These are phyloP conservation scores for Camelina hispida DNA, from an alignment of 345 rosid genomes.

Conservation along the genomic window DNA sequence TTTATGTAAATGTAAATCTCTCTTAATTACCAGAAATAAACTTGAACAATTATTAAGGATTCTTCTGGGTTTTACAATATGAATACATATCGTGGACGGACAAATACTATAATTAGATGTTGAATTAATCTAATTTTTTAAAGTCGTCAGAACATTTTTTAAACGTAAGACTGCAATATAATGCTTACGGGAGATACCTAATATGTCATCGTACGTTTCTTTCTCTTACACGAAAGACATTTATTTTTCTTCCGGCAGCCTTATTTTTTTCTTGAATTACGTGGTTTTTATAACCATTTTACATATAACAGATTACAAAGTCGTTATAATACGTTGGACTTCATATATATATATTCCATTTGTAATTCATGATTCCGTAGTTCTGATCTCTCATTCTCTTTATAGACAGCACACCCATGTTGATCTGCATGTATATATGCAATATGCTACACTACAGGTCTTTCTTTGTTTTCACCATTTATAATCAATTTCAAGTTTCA, in stretches of 20 bases:
- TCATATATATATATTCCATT: background rate
- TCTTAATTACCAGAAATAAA: background rate
- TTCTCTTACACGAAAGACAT: constrained; percentile 7
- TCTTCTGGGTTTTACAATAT: too few relatives aligned
- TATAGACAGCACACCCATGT: too few relatives aligned
- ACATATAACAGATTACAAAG: background rate
- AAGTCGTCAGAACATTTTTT: constrained; percentile 4
- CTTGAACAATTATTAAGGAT: background rate
- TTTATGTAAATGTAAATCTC: background rate
- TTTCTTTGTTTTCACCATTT: too few relatives aligned
- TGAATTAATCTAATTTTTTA: constrained; percentile 9
- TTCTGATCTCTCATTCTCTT: too few relatives aligned
- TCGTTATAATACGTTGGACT: too few relatives aligned
- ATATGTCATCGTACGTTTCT: constrained; percentile 21
- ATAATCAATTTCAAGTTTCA: too few relatives aligned
- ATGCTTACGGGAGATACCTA: constrained; percentile 21
- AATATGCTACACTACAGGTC: too few relatives aligned
- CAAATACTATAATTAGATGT: background rate
- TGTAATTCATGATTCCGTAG: background rate
- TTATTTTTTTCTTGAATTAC: background rate
- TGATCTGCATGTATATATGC: too few relatives aligned
- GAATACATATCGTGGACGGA: background rate
- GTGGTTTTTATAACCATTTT: background rate
- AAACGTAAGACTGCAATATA: constrained; percentile 8
- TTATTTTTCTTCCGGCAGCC: background rate